Percentiles rank a stretch among this genome's conserved stretches.
phyloP scores from a whole-genome alignment of 192 early-diverging fungal genomes.

The Coemansia sp. region DNA sequence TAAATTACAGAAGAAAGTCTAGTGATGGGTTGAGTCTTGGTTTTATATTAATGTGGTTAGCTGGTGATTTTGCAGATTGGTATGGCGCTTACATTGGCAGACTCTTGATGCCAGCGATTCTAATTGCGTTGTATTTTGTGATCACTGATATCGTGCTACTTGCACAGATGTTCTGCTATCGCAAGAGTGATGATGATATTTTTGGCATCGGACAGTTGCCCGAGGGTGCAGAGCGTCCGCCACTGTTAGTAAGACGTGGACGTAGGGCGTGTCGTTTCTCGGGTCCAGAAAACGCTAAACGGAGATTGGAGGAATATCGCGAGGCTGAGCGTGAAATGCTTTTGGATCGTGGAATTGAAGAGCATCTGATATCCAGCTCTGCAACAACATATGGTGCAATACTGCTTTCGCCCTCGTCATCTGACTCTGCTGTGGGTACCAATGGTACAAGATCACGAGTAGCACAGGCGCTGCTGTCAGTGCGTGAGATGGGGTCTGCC shows the following conservation, averaged over 20 bases:
- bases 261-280: constrained; percentile 36
- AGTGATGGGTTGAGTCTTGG: constrained; percentile 52
- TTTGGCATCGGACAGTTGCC: constrained; percentile 42
- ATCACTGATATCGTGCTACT: constrained; percentile 68
- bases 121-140: constrained; percentile 72
- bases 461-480: constrained; percentile 6
- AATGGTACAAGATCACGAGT: background rate
- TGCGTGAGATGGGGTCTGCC: constrained; percentile 20
- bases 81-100: constrained; percentile 48
- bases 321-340: constrained; percentile 42
- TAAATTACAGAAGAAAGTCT: constrained; percentile 51
- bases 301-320: constrained; percentile 38
- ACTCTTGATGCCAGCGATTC: constrained; percentile 57
- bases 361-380: background rate
- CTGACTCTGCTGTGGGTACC: background rate
- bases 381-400: constrained; percentile 16
- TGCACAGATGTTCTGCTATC: constrained; percentile 66
- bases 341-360: constrained; percentile 30
- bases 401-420: background rate
- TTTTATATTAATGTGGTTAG: constrained; percentile 51
- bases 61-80: constrained; percentile 52
- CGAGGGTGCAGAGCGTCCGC: constrained; percentile 45
- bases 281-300: constrained; percentile 17
- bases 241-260: constrained; percentile 42
- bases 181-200: constrained; percentile 44